phyloP scores from a whole-genome alignment of 139 green algal genomes.

The Micractinium conductrix region DNA sequence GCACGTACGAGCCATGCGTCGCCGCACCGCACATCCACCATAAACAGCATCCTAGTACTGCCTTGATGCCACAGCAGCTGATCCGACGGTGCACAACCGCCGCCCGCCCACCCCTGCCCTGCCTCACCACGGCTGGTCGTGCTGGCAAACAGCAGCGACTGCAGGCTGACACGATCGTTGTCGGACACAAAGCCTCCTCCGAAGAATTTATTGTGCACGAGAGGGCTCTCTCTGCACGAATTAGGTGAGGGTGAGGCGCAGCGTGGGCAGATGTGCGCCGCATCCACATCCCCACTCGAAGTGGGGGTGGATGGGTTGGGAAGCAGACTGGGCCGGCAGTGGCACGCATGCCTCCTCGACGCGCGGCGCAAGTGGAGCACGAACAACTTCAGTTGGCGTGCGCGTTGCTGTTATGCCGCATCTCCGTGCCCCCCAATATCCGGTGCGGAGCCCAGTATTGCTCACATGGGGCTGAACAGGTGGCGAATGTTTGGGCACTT shows the following conservation, averaged over 20 bases:
- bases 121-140: conserved; percentile 6
- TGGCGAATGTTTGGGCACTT: conserved; percentile 7
- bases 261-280: conserved; percentile 20
- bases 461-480: conserved; percentile 21
- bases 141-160: conserved; percentile 38
- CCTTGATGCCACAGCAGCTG: not conserved
- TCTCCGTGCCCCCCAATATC: no score
- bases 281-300: not conserved
- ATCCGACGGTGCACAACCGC: not conserved
- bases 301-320: not conserved
- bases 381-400: no score
- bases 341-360: no score
- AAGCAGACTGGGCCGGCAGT: not conserved
- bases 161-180: conserved; percentile 40
- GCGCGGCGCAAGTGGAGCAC: no score
- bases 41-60: no score
- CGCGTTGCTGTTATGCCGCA: no score
- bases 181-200: conserved; percentile 41
- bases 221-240: no score
- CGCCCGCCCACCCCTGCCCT: not conserved
- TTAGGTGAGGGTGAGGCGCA: no score
- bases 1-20: not conserved
- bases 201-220: no score
- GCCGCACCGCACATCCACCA: not conserved
- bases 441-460: no score